Conservation (phyloP, 2,329 filamentous ascomycete species). For the Fusarium bactridioides region DNA sequence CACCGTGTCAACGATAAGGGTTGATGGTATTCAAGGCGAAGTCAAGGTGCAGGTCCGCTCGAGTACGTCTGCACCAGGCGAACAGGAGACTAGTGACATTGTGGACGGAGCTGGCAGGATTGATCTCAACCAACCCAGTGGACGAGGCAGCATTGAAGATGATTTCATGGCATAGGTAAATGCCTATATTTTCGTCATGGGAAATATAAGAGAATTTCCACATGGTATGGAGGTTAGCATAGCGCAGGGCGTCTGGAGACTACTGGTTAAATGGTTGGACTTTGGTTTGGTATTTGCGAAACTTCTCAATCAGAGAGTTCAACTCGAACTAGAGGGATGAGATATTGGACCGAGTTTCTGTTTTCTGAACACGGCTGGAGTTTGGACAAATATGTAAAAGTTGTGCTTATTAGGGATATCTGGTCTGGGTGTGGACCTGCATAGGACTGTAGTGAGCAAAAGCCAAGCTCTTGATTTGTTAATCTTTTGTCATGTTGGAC, state of each 20-base stretch:
- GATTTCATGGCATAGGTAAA: conserved; percentile 53
- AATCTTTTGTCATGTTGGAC: neutral
- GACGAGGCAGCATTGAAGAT: conserved; percentile 50
- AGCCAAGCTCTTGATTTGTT: neutral
- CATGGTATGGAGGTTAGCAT: neutral
- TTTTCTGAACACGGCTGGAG: neutral
- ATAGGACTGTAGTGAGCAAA: neutral
- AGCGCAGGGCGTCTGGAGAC: neutral
- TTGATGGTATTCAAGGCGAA: conserved; percentile 65
- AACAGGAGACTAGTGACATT: conserved; percentile 48
- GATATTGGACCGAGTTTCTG: neutral
- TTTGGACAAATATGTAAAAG: neutral
- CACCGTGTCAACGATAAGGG: conserved; percentile 55
- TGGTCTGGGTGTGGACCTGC: neutral
- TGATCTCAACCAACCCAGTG: conserved; percentile 47
- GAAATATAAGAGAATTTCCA: neutral
- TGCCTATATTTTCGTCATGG: neutral
- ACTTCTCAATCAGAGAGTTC: neutral
- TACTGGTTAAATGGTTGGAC: neutral
- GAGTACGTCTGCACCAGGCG: conserved; percentile 38
- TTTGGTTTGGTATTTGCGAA: neutral
- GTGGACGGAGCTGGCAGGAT: conserved; percentile 54
- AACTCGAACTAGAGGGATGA: neutral
- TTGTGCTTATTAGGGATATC: neutral
- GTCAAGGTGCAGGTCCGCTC: conserved; percentile 62